Conservation (phyloP, 2,329 filamentous ascomycete species). For the Penicillium glabrum region DNA sequence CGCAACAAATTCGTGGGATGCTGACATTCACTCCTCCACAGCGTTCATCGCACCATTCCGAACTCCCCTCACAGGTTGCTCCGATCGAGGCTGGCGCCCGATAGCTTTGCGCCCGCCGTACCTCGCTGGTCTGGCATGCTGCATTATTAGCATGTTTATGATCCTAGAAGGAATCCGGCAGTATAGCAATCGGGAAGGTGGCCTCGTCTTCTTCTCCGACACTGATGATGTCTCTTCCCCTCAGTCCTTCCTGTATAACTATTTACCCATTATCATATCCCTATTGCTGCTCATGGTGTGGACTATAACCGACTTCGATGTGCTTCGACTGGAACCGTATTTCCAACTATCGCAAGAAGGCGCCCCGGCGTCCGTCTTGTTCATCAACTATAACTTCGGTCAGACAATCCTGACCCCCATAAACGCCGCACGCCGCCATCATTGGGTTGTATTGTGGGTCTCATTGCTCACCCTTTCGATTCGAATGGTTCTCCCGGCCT, state of each 20-base stretch:
- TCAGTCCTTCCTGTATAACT: constrained; percentile 37
- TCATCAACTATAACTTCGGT: constrained; percentile 40
- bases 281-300: constrained; percentile 49
- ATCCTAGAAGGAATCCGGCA: constrained; percentile 30
- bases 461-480: constrained; percentile 32
- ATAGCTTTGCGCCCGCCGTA: constrained; percentile 33
- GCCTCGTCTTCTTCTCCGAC: constrained; percentile 29
- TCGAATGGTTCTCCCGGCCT: constrained; percentile 33
- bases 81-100: constrained; percentile 30
- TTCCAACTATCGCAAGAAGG: constrained; percentile 41
- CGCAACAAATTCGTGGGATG: not conserved
- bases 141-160: constrained; percentile 24
- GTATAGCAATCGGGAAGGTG: constrained; percentile 29
- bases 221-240: constrained; percentile 27
- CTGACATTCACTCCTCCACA: not conserved
- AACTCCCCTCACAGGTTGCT: not conserved
- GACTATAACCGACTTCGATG: constrained; percentile 52
- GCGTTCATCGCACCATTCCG: constrained; percentile 15
- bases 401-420: constrained; percentile 36
- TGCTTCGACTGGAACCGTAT: constrained; percentile 51
- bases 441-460: constrained; percentile 35
- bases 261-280: constrained; percentile 46
- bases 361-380: constrained; percentile 32
- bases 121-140: constrained; percentile 25
- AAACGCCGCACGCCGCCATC: constrained; percentile 29